Conservation (phyloP, 2,329 filamentous ascomycete genomes). For the Aspergillus pseudotamarii region DNA sequence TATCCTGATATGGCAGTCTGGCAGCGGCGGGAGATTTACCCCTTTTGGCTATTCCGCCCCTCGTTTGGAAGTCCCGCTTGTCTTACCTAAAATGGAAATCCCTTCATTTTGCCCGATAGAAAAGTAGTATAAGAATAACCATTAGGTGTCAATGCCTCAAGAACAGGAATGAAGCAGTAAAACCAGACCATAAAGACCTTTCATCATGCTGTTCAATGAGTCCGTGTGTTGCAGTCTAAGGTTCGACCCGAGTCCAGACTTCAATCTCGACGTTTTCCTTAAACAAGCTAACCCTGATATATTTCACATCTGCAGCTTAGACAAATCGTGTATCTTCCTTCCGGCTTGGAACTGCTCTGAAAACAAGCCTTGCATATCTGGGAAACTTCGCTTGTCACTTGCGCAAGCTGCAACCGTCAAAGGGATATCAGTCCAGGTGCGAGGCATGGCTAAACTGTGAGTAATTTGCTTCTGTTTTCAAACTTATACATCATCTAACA, state of each 20-base stretch:
- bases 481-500: no score
- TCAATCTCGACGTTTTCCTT: not conserved
- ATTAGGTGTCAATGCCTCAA: not conserved
- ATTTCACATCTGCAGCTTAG: slow-evolving; percentile 11
- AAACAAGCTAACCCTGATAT: not conserved
- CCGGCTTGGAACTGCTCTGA: not conserved
- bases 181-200: not conserved
- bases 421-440: slow-evolving; percentile 18
- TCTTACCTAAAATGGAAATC: not conserved
- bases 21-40: not conserved
- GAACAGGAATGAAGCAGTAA: no score
- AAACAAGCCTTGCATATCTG: slow-evolving; percentile 10
- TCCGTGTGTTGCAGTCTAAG: not conserved
- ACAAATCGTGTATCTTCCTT: slow-evolving; percentile 22
- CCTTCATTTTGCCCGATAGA: not conserved
- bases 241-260: not conserved
- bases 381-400: slow-evolving; percentile 16
- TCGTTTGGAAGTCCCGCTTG: not conserved
- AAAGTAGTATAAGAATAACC: not conserved
- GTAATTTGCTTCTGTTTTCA: no score
- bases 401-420: slow-evolving; percentile 12
- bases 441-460: slow-evolving; percentile 21
- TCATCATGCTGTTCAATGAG: not conserved
- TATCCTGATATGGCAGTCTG: not conserved
- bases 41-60: not conserved